Percentiles rank a stretch among this genome's conserved stretches.
Evolutionary conservation across 2,329 filamentous ascomycete species (phyloP).

Genomic region (Nigrospora oryzae): DNA sequence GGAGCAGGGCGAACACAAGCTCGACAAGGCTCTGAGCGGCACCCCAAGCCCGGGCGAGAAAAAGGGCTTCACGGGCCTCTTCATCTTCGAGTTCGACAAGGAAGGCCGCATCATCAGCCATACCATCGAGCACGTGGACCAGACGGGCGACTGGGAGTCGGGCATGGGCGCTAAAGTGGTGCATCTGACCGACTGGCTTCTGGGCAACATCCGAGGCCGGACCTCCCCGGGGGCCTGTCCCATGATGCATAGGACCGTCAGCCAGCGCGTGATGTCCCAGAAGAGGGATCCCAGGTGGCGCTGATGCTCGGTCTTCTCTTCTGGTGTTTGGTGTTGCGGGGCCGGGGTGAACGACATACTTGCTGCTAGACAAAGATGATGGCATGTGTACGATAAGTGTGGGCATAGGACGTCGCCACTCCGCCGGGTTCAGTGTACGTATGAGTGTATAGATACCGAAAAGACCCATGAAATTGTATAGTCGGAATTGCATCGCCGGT

Average conservation of each 20-base stretch:
- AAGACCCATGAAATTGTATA: too few relatives aligned
- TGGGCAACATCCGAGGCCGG: constrained; percentile 59
- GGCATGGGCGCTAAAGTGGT: constrained; percentile 77
- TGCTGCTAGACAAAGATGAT: too few relatives aligned
- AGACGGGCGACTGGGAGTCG: constrained; percentile 73
- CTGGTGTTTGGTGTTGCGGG: too few relatives aligned
- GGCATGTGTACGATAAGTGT: too few relatives aligned
- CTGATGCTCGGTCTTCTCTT: not conserved
- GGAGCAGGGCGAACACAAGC: constrained; percentile 22
- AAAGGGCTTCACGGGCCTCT: constrained; percentile 81
- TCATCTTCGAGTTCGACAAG: constrained; percentile 91
- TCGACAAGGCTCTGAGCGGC: constrained; percentile 23
- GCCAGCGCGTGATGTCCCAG: not conserved
- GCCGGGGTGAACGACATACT: too few relatives aligned
- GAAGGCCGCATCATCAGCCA: constrained; percentile 78
- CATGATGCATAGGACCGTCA: constrained; percentile 1
- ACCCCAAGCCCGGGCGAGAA: constrained; percentile 46
- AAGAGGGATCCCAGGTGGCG: not conserved
- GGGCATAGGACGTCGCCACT: too few relatives aligned
- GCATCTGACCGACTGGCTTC: constrained; percentile 86
- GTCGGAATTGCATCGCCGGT: too few relatives aligned
- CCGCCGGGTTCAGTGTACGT: too few relatives aligned
- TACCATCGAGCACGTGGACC: constrained; percentile 88
- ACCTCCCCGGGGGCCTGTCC: constrained; percentile 2
- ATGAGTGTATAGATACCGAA: too few relatives aligned